Percentiles rank a stretch among this genome's conserved stretches.
Evolutionary conservation across 768 basidiomycete genomes (phyloP).

Genomic region (Mrakia hoshinonis): DNA sequence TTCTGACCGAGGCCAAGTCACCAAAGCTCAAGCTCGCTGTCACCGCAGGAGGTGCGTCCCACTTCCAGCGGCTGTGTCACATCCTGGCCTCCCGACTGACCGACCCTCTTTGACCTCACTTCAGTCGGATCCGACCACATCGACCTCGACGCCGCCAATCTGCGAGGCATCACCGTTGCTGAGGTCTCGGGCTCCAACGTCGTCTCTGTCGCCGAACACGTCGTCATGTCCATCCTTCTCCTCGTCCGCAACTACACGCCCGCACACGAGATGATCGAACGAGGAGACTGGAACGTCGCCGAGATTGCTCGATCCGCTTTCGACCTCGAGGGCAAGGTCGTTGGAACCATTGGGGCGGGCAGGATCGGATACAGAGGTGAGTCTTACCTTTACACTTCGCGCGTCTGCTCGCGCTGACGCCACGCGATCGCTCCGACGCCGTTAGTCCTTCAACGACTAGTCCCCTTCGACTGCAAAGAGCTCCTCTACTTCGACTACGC

Average conservation of each 20-base stretch:
- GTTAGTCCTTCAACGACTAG: constrained; percentile 30
- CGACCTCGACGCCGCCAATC: constrained; percentile 78
- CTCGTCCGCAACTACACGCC: constrained; percentile 68
- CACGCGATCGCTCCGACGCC: neutral
- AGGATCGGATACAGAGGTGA: constrained; percentile 70
- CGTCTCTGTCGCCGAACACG: constrained; percentile 65
- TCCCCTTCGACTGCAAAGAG: constrained; percentile 81
- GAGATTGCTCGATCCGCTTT: constrained; percentile 71
- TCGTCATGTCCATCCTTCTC: constrained; percentile 57
- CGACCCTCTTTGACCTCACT: too few relatives aligned
- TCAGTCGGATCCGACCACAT: constrained; percentile 87
- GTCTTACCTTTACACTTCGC: constrained; percentile 43
- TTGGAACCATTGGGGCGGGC: constrained; percentile 74
- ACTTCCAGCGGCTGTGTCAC: too few relatives aligned
- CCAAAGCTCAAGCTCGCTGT: constrained; percentile 82
- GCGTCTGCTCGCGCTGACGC: constrained; percentile 42
- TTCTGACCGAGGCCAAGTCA: constrained; percentile 65
- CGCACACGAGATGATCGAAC: constrained; percentile 56
- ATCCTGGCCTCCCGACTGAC: too few relatives aligned
- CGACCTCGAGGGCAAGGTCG: constrained; percentile 82
- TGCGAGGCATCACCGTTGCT: constrained; percentile 66
- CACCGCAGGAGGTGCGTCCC: constrained; percentile 83
- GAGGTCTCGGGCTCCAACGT: constrained; percentile 84
- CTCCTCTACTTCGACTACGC: constrained; percentile 80
- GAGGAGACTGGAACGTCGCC: constrained; percentile 80